Evolutionary conservation across 495 filamentous ascomycete species (phyloP).

Genomic region (Platismatia glauca): DNA sequence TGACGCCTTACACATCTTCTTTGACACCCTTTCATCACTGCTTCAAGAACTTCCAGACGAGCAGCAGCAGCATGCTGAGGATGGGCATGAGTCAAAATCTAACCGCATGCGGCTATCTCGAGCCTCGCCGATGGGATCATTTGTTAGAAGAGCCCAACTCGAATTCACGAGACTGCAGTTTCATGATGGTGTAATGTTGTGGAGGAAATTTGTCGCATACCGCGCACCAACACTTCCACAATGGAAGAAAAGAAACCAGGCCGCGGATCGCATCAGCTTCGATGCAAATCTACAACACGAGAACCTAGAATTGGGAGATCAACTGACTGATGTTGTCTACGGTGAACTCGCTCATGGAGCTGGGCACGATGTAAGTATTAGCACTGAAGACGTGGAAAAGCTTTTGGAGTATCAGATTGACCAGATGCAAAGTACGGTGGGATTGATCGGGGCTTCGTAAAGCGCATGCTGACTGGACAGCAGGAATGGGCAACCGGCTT

Average conservation of each 20-base stretch:
- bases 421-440: constrained; percentile 65
- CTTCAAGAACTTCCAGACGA: constrained; percentile 56
- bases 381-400: constrained; percentile 74
- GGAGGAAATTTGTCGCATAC: constrained; percentile 71
- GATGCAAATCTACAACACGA: constrained; percentile 52
- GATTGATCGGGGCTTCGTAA: neutral
- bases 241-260: constrained; percentile 63
- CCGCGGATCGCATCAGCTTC: constrained; percentile 51
- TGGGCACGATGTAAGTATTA: constrained; percentile 41
- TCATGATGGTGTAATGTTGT: constrained; percentile 62
- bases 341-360: constrained; percentile 45
- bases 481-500: constrained; percentile 58
- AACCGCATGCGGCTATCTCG: constrained; percentile 46
- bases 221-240: constrained; percentile 60
- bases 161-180: constrained; percentile 80
- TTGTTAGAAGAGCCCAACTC: constrained; percentile 63
- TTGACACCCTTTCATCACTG: constrained; percentile 47
- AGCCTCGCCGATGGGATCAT: constrained; percentile 76
- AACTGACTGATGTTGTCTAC: constrained; percentile 53
- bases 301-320: constrained; percentile 31
- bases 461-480: constrained; percentile 25
- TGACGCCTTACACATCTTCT: constrained; percentile 63
- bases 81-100: constrained; percentile 38
- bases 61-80: constrained; percentile 41
- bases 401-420: constrained; percentile 81